Evolutionary conservation across 192 early-diverging fungal genomes (phyloP), one percentile per base, ranked within the genome.

Genomic region (Allomyces macrogynus): DNA sequence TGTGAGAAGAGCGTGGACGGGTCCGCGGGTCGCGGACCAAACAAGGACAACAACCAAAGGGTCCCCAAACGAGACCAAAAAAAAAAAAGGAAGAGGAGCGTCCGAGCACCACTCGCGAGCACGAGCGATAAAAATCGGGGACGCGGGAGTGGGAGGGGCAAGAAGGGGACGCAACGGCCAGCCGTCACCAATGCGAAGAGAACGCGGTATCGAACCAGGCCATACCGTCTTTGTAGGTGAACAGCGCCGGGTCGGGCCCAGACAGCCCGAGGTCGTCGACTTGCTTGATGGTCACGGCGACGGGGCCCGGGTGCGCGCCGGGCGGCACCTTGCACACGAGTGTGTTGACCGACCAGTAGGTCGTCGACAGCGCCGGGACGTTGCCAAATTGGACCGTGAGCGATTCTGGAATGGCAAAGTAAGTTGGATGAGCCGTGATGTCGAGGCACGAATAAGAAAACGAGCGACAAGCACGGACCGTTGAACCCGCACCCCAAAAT

Each of bases 291-390:
- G 74, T 67, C 10, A 77, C 32, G 32, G 75, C 76, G 5, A 92
- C 91, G 7, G 86, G 80, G 4, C 89, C 93, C 4, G 89, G 78
- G 8, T 80, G 70, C 9, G 79, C 79, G n/a, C 83, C 68, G 10
- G 92, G 91, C 5, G 93, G 93, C 12, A 92, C 70, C 24, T 88
- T 73, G 61, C 92, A 94, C 4, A 93, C 83, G 57, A 96, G 71
- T 0, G 87, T 89, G 26, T 78, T 86, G 43, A 83, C 68, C 65
- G 86, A 85, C 83, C 89, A 86, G 63, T 85, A 88, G 57, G 88
- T 83, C 10, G 89, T 89, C 3, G 76, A 80, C 9, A 81, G 74
- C 0, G 90, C 91, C 10, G 81, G 79, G 0, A 78, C 71, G 16
- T 83, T 81, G 23, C 92, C 93, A 77, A 96, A 94, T 60, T 86